A percentile compares a stretch with the other conserved stretches of the same genome.
phyloP scores from a whole-genome alignment of 139 green algal species.

The Pseudopediastrum boryanum region DNA sequence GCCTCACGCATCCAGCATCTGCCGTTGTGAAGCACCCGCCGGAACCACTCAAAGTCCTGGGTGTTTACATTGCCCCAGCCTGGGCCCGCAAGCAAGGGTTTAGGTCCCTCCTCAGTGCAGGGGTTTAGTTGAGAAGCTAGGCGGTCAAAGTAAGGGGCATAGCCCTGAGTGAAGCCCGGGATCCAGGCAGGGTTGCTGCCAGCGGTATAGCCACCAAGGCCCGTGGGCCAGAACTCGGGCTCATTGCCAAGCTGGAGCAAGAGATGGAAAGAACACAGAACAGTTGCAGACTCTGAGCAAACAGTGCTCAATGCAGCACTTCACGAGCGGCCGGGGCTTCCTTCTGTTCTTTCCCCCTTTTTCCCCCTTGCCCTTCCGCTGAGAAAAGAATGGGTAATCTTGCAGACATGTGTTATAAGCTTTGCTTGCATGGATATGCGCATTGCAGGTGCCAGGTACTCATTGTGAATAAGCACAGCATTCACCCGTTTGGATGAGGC shows the following conservation, averaged over 20 bases:
- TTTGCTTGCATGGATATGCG: too few relatives aligned
- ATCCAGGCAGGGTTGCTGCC: neutral
- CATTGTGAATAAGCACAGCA: too few relatives aligned
- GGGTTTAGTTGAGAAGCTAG: constrained; percentile 26
- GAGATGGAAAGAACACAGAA: too few relatives aligned
- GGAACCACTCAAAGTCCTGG: constrained; percentile 30
- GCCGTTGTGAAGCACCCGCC: neutral
- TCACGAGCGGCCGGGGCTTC: too few relatives aligned
- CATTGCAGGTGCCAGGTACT: too few relatives aligned
- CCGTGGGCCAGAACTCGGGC: constrained; percentile 41
- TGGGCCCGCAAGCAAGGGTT: constrained; percentile 24
- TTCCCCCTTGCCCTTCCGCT: too few relatives aligned
- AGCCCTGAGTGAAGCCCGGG: constrained; percentile 30
- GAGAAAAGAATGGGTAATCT: too few relatives aligned
- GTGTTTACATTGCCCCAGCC: constrained; percentile 45
- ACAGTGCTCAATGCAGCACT: too few relatives aligned
- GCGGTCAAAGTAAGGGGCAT: constrained; percentile 22
- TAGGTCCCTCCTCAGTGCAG: neutral
- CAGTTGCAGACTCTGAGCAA: too few relatives aligned
- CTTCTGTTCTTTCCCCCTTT: too few relatives aligned
- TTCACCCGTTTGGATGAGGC: too few relatives aligned
- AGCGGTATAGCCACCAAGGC: constrained; percentile 28
- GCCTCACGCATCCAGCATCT: constrained; percentile 29
- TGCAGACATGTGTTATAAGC: too few relatives aligned
- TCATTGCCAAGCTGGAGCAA: neutral